These are phyloP conservation scores for Coemansia sp. DNA, from an alignment of 192 early-diverging fungal genomes.

Conservation along the genomic window DNA sequence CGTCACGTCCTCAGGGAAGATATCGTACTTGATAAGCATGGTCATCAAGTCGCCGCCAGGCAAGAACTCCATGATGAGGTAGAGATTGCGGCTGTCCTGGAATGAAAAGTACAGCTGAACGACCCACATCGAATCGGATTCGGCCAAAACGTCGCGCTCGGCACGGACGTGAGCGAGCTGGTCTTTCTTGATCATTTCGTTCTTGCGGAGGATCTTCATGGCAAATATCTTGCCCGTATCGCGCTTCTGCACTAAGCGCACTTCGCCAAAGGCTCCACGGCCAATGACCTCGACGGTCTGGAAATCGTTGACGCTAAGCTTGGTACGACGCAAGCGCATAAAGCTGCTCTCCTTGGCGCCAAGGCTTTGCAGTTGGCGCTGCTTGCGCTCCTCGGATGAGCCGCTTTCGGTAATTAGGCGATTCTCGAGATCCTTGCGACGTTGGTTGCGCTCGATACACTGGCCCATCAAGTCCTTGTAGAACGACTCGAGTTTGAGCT, in stretches of 20 bases:
- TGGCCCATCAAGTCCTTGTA: slow-evolving; percentile 89
- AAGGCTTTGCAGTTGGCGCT: slow-evolving; percentile 74
- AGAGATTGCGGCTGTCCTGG: slow-evolving; percentile 91
- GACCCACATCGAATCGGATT: slow-evolving; percentile 96
- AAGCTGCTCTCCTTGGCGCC: slow-evolving; percentile 93
- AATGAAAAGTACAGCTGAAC: slow-evolving; percentile 99
- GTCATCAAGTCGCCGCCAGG: slow-evolving; percentile 99
- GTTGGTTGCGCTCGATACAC: slow-evolving; percentile 81
- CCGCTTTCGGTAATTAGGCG: slow-evolving; percentile 72
- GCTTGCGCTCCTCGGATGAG: slow-evolving; percentile 84
- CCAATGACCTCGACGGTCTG: slow-evolving; percentile 97
- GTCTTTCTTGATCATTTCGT: slow-evolving; percentile 98
- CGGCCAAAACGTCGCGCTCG: slow-evolving; percentile 96
- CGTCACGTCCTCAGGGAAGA: slow-evolving; percentile 95
- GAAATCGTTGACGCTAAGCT: slow-evolving; percentile 91
- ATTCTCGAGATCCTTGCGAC: slow-evolving; percentile 79
- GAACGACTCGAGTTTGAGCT: slow-evolving; percentile 89
- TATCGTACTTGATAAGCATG: slow-evolving; percentile 98
- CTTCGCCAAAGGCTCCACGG: slow-evolving; percentile 98
- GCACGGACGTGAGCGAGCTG: slow-evolving; percentile 98
- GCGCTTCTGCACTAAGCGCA: slow-evolving; percentile 92
- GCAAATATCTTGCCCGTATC: slow-evolving; percentile 99
- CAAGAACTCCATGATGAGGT: slow-evolving; percentile 99
- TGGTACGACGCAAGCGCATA: slow-evolving; percentile 86
- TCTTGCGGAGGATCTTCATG: slow-evolving; percentile 96